These are phyloP conservation scores for Termitomyces sp. DNA, from an alignment of 768 basidiomycete genomes.

Conservation along the genomic window DNA sequence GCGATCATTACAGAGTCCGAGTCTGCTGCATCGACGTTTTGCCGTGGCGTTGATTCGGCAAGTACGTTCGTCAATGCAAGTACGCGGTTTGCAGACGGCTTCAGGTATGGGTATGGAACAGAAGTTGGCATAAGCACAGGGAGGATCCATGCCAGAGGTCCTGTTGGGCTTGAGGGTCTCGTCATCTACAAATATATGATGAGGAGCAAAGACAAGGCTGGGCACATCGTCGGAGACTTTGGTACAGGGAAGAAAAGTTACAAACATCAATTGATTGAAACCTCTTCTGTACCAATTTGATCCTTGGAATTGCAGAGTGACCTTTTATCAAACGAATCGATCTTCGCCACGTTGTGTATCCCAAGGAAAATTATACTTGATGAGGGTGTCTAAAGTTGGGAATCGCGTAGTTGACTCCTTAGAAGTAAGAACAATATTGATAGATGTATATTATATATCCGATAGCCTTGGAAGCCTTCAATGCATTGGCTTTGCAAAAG, in stretches of 20 bases:
- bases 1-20: constrained; percentile 82
- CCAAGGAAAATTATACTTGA: neutral
- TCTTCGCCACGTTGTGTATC: neutral
- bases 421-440: neutral
- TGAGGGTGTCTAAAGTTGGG: neutral
- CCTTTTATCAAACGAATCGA: too few relatives aligned
- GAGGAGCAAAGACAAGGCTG: constrained; percentile 63
- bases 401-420: neutral
- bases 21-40: constrained; percentile 62
- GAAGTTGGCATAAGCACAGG: constrained; percentile 98
- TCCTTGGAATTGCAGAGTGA: neutral
- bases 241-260: constrained; percentile 71
- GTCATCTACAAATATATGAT: constrained; percentile 97
- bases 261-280: constrained; percentile 52
- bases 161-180: constrained; percentile 90
- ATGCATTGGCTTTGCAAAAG: neutral
- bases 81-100: constrained; percentile 95
- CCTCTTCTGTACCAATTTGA: constrained; percentile 42
- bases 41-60: constrained; percentile 84
- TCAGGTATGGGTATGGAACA: constrained; percentile 94
- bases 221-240: constrained; percentile 87
- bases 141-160: constrained; percentile 92
- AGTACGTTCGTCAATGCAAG: constrained; percentile 94
- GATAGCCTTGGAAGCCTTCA: neutral
- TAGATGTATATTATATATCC: too few relatives aligned